Evolutionary conservation across 371 early-diverging fungal species (phyloP), one percentile per base, ranked within the genome.

Genomic region (Mucor saturninus): DNA sequence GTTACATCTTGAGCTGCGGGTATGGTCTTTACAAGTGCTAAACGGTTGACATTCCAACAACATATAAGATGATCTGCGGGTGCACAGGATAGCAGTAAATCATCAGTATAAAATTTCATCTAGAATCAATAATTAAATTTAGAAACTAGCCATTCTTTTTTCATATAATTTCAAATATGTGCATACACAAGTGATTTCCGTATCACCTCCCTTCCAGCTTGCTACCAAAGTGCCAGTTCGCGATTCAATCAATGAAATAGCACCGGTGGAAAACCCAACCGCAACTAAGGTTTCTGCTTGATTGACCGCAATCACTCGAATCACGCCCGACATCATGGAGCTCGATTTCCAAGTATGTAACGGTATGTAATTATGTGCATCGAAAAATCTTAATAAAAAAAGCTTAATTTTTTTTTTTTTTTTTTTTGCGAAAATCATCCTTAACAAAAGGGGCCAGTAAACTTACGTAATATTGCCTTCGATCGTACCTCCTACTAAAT

Each of bases 141-240:
- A 29, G 28, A 9, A 50, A 38, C n/a, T 32, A 10, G 15, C 5
- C 15, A 11, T 2, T 13, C 15, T 43, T 45, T 4, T 10, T 8
- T 50, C 32, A 28, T 28, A 46, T 46, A 50, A 35, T 35, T 8
- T 35, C 35, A 46, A 7, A 5, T 21, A 21, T 21, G 21, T 21
- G 21, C 68, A 67, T 81, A 86, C 88, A 66, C 80, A 74, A 2
- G 83, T 75, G 37, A 88, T 84, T 37, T 88, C 89, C 7, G 81
- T 83, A 56, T 86, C 89, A 2, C 84, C 86, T 5, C 84, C 89
- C 61, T 86, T 82, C 89, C 89, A 86, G 49, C 72, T 83, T 3
- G 80, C 85, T 5, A 88, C 79, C 10, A 88, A 53, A 0, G 83
- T 84, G 0, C 88, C 88, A 28, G 88, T 88, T 40, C 88, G 68